A percentile compares a stretch with the other conserved stretches of the same genome.
These are phyloP conservation scores for Drechslerella stenobrocha DNA, from an alignment of 2,329 filamentous ascomycete species.

Conservation along the genomic window DNA sequence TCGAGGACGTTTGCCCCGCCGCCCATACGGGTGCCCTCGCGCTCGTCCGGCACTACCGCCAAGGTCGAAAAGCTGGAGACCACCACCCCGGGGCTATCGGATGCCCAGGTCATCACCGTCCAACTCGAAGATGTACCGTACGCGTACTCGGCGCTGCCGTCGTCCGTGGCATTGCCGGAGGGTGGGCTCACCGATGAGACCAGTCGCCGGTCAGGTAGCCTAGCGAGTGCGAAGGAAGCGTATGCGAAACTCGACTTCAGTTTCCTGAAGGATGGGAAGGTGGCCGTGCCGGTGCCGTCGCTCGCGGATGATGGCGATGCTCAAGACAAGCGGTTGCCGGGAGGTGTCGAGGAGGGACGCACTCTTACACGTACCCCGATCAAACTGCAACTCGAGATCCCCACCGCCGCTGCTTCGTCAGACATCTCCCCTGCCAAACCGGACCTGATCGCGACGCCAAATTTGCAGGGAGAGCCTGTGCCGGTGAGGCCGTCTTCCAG, in stretches of 20 bases:
- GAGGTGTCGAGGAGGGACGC: conserved; percentile 9
- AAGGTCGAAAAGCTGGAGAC: conserved; percentile 10
- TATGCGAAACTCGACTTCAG: conserved; percentile 16
- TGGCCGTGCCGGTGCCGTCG: not conserved
- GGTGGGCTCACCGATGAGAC: not conserved
- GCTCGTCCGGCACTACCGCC: not conserved
- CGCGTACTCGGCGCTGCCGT: not conserved
- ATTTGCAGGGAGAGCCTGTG: not conserved
- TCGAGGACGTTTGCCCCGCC: not conserved
- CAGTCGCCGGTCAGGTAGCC: not conserved
- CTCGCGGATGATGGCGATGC: not conserved
- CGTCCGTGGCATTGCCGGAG: not conserved
- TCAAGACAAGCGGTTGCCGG: not conserved
- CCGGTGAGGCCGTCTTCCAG: conserved; percentile 8
- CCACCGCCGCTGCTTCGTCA: not conserved
- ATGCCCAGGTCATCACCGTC: conserved; percentile 40
- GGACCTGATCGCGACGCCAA: not conserved
- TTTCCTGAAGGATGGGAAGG: not conserved
- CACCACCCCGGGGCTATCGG: conserved; percentile 25
- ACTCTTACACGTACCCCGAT: conserved; percentile 15
- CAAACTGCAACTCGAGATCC: conserved; percentile 29
- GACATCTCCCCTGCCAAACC: not conserved
- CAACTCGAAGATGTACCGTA: conserved; percentile 16
- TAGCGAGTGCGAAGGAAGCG: conserved; percentile 1
- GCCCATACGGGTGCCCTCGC: conserved; percentile 5